Conservation (phyloP, 2,329 filamentous ascomycete genomes). For the Fusarium sp. region DNA sequence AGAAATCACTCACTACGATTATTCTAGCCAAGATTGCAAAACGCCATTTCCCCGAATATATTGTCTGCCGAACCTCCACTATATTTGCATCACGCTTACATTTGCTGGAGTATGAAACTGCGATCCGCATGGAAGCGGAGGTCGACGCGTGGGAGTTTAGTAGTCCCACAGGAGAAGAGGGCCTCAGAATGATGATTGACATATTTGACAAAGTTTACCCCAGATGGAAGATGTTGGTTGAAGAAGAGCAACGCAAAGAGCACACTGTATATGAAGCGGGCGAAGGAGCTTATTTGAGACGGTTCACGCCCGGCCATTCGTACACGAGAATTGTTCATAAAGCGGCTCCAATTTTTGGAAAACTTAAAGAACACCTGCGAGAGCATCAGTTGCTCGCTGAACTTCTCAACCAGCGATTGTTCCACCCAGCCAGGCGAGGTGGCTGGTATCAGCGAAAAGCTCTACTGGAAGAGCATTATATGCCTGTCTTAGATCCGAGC, state of each 20-base stretch:
- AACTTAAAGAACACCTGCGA: conserved; percentile 81
- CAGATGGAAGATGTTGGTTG: conserved; percentile 81
- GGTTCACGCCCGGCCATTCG: conserved; percentile 91
- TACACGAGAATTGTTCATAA: conserved; percentile 96
- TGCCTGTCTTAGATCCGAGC: conserved; percentile 72
- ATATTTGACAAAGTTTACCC: conserved; percentile 82
- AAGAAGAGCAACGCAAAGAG: conserved; percentile 83
- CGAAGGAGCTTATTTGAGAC: conserved; percentile 88
- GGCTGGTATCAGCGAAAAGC: conserved; percentile 97
- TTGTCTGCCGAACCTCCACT: conserved; percentile 89
- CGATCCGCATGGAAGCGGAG: conserved; percentile 82
- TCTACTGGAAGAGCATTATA: conserved; percentile 94
- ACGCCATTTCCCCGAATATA: conserved; percentile 88
- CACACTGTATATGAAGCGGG: conserved; percentile 81
- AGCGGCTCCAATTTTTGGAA: conserved; percentile 80
- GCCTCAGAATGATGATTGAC: conserved; percentile 75
- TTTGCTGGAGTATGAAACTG: conserved; percentile 89
- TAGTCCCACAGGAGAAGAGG: conserved; percentile 74
- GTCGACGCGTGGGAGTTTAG: conserved; percentile 89
- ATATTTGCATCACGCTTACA: conserved; percentile 84
- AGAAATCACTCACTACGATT: conserved; percentile 94
- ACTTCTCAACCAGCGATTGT: conserved; percentile 83
- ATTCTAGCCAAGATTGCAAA: conserved; percentile 92
- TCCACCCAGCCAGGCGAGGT: conserved; percentile 86
- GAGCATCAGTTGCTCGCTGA: conserved; percentile 82